Percentiles rank a stretch among this genome's conserved stretches.
Evolutionary conservation across 495 filamentous ascomycete species (phyloP).

Genomic region (Wilcoxina mikolae): DNA sequence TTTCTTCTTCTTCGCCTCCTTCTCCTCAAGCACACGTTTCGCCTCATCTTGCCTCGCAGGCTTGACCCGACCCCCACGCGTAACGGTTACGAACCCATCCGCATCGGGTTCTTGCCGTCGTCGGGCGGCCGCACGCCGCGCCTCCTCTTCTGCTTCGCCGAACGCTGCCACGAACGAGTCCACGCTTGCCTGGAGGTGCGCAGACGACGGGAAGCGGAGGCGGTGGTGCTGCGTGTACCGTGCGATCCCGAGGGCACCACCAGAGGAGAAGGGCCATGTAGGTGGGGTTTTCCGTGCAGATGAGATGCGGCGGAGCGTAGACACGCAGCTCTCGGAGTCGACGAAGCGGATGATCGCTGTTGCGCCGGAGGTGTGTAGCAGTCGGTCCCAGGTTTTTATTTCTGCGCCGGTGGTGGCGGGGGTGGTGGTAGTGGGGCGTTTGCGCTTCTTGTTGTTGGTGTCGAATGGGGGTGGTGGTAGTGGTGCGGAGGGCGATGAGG

Average conservation of each 20-base stretch:
- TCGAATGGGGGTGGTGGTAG: background rate
- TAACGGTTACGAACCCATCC: conserved; percentile 90
- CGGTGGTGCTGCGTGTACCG: conserved; percentile 52
- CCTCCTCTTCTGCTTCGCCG: conserved; percentile 48
- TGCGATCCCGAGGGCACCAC: conserved; percentile 10
- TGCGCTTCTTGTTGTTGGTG: background rate
- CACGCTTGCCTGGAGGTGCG: conserved; percentile 48
- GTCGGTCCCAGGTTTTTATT: conserved; percentile 61
- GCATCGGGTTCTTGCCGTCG: conserved; percentile 68
- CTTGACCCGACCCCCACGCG: conserved; percentile 49
- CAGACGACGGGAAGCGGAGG: conserved; percentile 52
- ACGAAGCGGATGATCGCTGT: conserved; percentile 71
- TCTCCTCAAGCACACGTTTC: conserved; percentile 52
- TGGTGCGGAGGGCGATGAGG: background rate
- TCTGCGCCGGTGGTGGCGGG: conserved; percentile 32
- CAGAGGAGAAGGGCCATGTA: background rate
- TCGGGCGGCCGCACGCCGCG: conserved; percentile 45
- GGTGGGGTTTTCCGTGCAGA: conserved; percentile 39
- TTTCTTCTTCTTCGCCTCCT: conserved; percentile 54
- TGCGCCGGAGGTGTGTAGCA: conserved; percentile 53
- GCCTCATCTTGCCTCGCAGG: conserved; percentile 59
- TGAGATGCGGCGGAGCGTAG: conserved; percentile 55
- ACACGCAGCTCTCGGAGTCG: conserved; percentile 57
- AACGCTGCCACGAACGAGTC: conserved; percentile 73
- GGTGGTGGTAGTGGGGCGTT: background rate